Base-by-base conservation (phyloP, 2,329 filamentous ascomycete species). In the Fusarium abutilonis region DNA sequence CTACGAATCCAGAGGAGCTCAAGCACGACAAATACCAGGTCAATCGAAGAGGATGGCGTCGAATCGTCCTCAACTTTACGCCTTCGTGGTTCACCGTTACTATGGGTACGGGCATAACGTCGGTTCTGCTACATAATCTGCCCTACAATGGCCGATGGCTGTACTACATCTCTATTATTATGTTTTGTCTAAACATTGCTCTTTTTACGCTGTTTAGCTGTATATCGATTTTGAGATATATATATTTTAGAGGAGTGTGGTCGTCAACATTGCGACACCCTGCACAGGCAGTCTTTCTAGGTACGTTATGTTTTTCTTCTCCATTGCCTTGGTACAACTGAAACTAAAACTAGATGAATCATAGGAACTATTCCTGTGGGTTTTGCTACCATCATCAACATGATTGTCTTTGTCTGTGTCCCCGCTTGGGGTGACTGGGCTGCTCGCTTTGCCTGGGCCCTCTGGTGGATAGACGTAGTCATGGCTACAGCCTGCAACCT, bases 51-150 rank as follows among this genome's bases (percentile, higher is more conserved):
- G 58, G 63, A 47, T 66, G 63, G 63, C 59, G 59, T 11, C 51
- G 59, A 26, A 45, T 64, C 6, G 55, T 57, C 6, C 40, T 57
- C 41, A 40, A 58, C 26, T 53, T 67, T 13, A 52, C 45, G 4
- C 54, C 63, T 9, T 43, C 63, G 13, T 70, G 64, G 68, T 71
- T 84, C 68, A 74, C 77, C 0, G 77, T 80, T 19, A 83, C 76
- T n/a, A 85, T 89, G 86, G 86, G 87, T 28, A 89, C 86, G 0
- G 87, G 87, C 11, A 83, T 89, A 36, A 81, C 85, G 0, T 83
- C 83, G 0, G 79, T 87, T 21, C 75, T 89, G 6, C 77, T 89
- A 5, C 76, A 83, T 56, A 80, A 80, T 9, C 78, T 89, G 4
- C 86, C 86, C 0, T 89, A 85, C 72, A 79, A 85, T 52, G 77